Evolutionary conservation across 352 stramenopile genomes (phyloP), one percentile per base, ranked within the genome.

Genomic region (Phytophthora idaei): DNA sequence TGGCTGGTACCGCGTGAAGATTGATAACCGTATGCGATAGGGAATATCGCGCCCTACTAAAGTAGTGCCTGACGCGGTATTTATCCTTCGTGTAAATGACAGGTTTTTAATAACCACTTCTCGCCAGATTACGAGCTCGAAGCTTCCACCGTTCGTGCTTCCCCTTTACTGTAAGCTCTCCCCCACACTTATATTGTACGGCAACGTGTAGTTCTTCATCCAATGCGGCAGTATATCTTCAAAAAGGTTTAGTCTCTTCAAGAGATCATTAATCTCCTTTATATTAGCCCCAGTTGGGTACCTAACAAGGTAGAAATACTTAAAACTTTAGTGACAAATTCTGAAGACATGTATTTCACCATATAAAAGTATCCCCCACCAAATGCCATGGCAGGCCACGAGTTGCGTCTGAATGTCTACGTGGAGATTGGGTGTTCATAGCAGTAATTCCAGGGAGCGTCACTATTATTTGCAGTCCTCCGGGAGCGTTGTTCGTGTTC

Each of bases 141-240:
- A 90, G 51, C 4, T 75, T 64, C n/a, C 57, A 49, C 34, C 89
- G 69, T 28, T 90, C 80, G 11, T 62, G 53, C 29, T 57, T 36
- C 0, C 84, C 86, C 7, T 67, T 15, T 0, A 63, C 34, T 2
- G 78, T 66, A 7, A 94, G 67, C 7, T 77, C 64, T 10, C 79
- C 81, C 27, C 42, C 1, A 90, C 58, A 51, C 65, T 86, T 49
- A 76, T 7, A 28, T 92, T 88, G 74, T 93, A 94, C 6, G 80
- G 79, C 47, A 94, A 54, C 32, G 73, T 74, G 59, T 93, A 94
- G 48, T 76, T 80, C 39, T 57, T 71, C 59, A 93, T 67, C 84
- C 86, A 93, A 17, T 15, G 15, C 1, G 86, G 86, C 34, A 89
- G 56, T 12, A 54, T 31, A 4, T 60, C 49, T 1, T 56, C 31